Conservation (phyloP, 225 moss, liverwort and hornwort genomes). For the Anthoceros angustus region DNA sequence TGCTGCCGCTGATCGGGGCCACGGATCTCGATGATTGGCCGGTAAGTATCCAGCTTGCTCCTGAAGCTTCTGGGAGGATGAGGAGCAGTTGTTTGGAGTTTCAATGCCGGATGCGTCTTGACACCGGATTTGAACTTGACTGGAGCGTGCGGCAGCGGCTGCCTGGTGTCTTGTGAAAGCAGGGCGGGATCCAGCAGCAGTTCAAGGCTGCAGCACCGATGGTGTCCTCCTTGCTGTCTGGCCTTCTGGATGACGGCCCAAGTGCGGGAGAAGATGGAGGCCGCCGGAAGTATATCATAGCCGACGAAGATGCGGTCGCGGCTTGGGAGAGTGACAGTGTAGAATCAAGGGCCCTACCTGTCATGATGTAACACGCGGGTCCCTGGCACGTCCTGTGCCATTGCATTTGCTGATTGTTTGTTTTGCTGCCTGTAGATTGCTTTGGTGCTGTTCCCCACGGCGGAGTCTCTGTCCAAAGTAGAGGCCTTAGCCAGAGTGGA, state of each 20-base stretch:
- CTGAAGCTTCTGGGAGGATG: not conserved
- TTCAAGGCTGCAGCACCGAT: conserved; percentile 68
- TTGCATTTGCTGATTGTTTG: not conserved
- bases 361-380: not conserved
- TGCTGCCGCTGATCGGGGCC: conserved; percentile 71
- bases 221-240: conserved; percentile 50
- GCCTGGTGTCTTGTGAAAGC: conserved; percentile 13
- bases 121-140: not conserved
- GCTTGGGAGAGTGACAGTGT: conserved; percentile 80
- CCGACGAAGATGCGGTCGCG: conserved; percentile 66
- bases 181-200: conserved; percentile 91
- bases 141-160: conserved; percentile 26
- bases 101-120: no score
- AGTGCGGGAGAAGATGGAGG: conserved; percentile 40
- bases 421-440: conserved; percentile 28
- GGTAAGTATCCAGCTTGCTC: conserved; percentile 18
- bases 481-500: conserved; percentile 35
- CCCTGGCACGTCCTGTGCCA: not conserved
- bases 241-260: conserved; percentile 44
- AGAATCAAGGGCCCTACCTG: not conserved
- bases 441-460: conserved; percentile 65
- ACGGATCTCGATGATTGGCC: conserved; percentile 98
- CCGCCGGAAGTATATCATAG: conserved; percentile 57
- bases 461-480: conserved; percentile 42
- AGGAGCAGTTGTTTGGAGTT: not conserved